A percentile compares a stretch with the other conserved stretches of the same genome.
Evolutionary conservation across 2,329 filamentous ascomycete genomes (phyloP).

Genomic region (Stachybotrys elegans): DNA sequence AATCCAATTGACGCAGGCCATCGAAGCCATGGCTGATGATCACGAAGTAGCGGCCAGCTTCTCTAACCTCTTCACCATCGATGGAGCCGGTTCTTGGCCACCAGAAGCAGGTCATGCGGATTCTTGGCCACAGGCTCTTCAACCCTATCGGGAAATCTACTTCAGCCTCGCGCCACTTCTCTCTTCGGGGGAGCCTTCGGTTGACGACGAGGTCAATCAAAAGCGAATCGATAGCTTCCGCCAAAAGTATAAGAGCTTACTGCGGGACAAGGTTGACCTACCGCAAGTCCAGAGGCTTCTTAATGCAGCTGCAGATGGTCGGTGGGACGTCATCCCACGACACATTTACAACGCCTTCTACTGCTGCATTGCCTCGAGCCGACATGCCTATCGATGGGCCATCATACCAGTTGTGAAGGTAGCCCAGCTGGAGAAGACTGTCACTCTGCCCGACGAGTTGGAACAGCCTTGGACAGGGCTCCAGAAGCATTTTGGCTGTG

Average conservation of each 20-base stretch:
- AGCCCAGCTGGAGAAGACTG: slow-evolving; percentile 23
- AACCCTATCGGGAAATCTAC: slow-evolving; percentile 24
- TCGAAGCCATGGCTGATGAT: not conserved
- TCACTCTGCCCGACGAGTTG: slow-evolving; percentile 24
- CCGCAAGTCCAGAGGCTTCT: slow-evolving; percentile 15
- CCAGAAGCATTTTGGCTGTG: slow-evolving; percentile 23
- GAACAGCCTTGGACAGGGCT: slow-evolving; percentile 23
- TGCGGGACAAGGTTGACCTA: slow-evolving; percentile 16
- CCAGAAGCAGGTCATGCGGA: not conserved
- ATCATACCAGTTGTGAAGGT: slow-evolving; percentile 26
- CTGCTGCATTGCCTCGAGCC: slow-evolving; percentile 20
- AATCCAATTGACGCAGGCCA: too few relatives aligned
- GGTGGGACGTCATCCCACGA: slow-evolving; percentile 18
- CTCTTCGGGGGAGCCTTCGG: slow-evolving; percentile 13
- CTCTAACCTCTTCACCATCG: not conserved
- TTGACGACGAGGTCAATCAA: slow-evolving; percentile 21
- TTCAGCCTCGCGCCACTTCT: slow-evolving; percentile 19
- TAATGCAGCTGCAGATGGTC: slow-evolving; percentile 15
- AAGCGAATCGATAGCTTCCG: slow-evolving; percentile 15
- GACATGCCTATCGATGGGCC: slow-evolving; percentile 30
- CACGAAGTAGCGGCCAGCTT: not conserved
- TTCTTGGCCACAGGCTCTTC: slow-evolving; percentile 20
- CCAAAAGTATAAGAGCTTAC: slow-evolving; percentile 11
- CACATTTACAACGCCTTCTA: slow-evolving; percentile 29
- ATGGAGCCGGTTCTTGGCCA: slow-evolving; percentile 1